Evolutionary conservation across 2,329 filamentous ascomycete species (phyloP).

Genomic region (Penicillium sp.): DNA sequence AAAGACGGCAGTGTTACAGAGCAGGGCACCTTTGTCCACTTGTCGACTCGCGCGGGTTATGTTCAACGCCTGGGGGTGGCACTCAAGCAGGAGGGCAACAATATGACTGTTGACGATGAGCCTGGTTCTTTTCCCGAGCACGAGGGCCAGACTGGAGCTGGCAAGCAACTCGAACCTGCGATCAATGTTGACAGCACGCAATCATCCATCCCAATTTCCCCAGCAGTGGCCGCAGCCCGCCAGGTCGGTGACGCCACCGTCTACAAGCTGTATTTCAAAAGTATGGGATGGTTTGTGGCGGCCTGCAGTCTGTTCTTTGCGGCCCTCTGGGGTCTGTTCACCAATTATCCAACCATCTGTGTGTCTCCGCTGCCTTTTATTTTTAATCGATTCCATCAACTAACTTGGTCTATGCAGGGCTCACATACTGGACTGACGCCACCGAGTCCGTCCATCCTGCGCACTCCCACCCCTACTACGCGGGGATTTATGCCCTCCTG

Average conservation of each 20-base stretch:
- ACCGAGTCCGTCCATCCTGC: slow-evolving; percentile 26
- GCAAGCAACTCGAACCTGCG: not conserved
- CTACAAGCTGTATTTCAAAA: slow-evolving; percentile 32
- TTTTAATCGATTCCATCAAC: not conserved
- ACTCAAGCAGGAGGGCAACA: not conserved
- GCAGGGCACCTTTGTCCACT: not conserved
- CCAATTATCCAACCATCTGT: slow-evolving; percentile 37
- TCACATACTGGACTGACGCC: not conserved
- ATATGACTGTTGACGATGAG: not conserved
- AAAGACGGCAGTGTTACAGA: not conserved
- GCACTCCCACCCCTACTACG: slow-evolving; percentile 33
- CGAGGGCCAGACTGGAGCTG: not conserved
- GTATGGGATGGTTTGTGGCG: slow-evolving; percentile 29
- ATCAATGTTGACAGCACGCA: not conserved
- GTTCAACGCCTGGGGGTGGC: not conserved
- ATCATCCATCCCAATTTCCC: not conserved
- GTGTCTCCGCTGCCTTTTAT: not conserved
- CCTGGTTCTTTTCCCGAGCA: not conserved
- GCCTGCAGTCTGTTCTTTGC: slow-evolving; percentile 26
- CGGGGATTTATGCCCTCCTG: slow-evolving; percentile 36
- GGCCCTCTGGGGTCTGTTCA: slow-evolving; percentile 33
- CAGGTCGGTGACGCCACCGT: slow-evolving; percentile 39
- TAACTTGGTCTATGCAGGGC: not conserved
- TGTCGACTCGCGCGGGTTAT: not conserved
- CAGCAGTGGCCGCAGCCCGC: not conserved